Base-by-base conservation (phyloP, 306 rosid species). In the Fragaria iinumae region DNA sequence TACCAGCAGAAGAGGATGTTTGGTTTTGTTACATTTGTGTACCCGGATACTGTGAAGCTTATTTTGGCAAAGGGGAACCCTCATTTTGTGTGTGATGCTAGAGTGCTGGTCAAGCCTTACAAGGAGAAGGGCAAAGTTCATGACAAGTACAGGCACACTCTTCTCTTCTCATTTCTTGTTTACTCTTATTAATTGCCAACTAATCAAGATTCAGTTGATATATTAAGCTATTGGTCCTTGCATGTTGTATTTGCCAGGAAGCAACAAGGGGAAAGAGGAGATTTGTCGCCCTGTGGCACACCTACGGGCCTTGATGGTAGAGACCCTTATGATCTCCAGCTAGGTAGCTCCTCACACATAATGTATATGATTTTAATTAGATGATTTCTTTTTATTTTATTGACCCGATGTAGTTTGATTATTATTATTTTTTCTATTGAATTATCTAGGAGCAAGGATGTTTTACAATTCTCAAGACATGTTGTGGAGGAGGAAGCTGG, bases 1-100 rank as follows among this genome's bases (percentile, higher is more conserved):
- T 95, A 95, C 67, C 99, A 95, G 84, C 99, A 95, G 87, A 95
- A 95, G 87, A 73, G 99, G 18, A 95, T 95, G 99, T 95, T 95
- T 82, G 99, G 99, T 0, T 95, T 95, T 70, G 99, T 95, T 8
- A 95, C 99, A 4, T 95, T 95, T 60, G 92, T 95, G 72, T 95
- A 87, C 50, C 90, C 99, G 0, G 99, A 92, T 74, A 95, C 99
- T 0, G 97, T 95, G 88, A 95, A 95, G 90, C 91, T 89, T 34
- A 92, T 92, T 63, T 80, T 95, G 72, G 93, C 97, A 1, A 95
- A 95, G 73, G 99, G 99, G 69, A 95, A 95, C 79, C 99, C 99
- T 59, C 97, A 95, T 87, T 95, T 95, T 59, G 97, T 95, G 20
- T 92, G 99, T 84, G 99, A 95, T 90, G 97, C 99, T 32, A 68